Base-by-base conservation (phyloP, 805 yeast species). In the Cyberlindnera japonica region DNA sequence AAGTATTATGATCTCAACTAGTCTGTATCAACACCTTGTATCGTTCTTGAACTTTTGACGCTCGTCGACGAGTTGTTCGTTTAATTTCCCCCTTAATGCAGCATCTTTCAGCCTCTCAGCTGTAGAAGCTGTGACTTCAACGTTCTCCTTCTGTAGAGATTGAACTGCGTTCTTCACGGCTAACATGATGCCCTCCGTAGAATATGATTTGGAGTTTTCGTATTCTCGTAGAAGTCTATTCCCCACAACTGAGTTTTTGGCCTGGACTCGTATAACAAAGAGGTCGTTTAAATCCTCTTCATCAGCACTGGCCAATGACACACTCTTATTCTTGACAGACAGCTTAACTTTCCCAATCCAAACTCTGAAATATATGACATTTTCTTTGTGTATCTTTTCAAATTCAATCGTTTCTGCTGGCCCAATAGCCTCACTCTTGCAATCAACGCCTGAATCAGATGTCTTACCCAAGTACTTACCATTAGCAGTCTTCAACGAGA, bases 1-100 rank as follows among this genome's bases (percentile, higher is more conserved):
- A 62, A 65, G 37, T 74, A 62, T 49, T 74, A 74, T 53, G 77
- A 59, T 33, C 35, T 59, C 18, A 51, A 48, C 25, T 50, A 33
- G 15, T 11, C 11, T 8, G 8, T 22, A 22, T 35, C 15, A 45
- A 26, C 57, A 53, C 25, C 55, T 40, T 5, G 55, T 43, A 28
- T 66, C 71, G 6, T 58, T 46, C 35, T 57, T 60, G 9, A 47
- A 20, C 40, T 48, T 51, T 24, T 53, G 55, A 17, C 60, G 51
- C 20, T 62, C 50, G 15, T 63, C 55, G 15, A 67, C 45, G 15
- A 67, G 35, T 18, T 67, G 68, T 44, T 67, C 71, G 40, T 66
- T 64, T 15, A 67, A 35, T 14, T 52, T 53, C 1, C 71, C 71
- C 2, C 49, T 55, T 5, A 26, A 14, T 9, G 44, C 45, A 10